Conservation (phyloP, 139 green algal species). For the Chlorella sp. region DNA sequence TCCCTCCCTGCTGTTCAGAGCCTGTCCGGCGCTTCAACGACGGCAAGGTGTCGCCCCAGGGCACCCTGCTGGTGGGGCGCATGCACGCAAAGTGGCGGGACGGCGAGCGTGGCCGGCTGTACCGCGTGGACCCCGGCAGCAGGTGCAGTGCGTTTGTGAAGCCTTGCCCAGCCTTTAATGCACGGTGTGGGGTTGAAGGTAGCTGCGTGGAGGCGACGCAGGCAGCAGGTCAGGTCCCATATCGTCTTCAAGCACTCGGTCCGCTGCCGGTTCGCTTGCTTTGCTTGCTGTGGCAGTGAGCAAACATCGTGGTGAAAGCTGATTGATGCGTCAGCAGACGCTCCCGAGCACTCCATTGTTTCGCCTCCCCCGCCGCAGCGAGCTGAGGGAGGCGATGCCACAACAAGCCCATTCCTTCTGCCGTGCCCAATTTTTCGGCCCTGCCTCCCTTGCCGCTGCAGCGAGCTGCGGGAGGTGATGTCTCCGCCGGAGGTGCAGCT, state of each 20-base stretch:
- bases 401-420: background rate
- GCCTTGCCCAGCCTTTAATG: background rate
- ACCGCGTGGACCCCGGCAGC: constrained; percentile 41
- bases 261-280: background rate
- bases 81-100: constrained; percentile 56
- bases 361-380: background rate
- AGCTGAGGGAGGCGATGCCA: background rate
- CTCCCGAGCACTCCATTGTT: background rate
- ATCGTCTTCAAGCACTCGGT: background rate
- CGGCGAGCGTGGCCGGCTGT: constrained; percentile 49
- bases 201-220: too few species aligned
- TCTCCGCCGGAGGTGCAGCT: constrained; percentile 24
- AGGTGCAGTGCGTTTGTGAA: background rate
- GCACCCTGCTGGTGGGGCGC: constrained; percentile 50
- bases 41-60: constrained; percentile 55
- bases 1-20: background rate
- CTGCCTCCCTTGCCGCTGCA: background rate
- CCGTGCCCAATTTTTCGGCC: background rate
- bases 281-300: background rate
- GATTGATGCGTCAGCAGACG: too few species aligned
- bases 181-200: background rate
- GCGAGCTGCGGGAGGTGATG: constrained; percentile 12
- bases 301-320: background rate
- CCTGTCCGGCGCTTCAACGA: constrained; percentile 53
- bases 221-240: too few species aligned